phyloP scores from a whole-genome alignment of 169 alveolate species.

The Eimeria acervulina region DNA sequence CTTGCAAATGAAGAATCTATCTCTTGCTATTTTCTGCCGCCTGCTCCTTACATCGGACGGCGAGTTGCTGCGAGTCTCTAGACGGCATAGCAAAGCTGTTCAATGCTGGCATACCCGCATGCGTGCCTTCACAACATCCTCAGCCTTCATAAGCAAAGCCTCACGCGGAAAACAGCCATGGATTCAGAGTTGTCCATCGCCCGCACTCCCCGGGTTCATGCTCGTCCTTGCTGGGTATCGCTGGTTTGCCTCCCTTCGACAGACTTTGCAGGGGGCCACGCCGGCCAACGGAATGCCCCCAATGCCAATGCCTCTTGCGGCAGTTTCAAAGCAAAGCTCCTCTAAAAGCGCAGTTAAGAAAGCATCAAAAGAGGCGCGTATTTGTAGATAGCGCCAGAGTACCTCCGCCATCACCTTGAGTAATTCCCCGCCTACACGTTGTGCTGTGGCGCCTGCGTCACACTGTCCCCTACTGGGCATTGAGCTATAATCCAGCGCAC shows the following conservation, averaged over 20 bases:
- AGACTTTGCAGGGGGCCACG: constrained; percentile 54
- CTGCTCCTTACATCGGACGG: not conserved
- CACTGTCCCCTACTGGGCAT: not conserved
- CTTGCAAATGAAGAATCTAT: not conserved
- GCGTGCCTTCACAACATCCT: not conserved
- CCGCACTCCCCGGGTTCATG: not conserved
- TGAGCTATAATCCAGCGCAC: not conserved
- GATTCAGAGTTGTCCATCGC: not conserved
- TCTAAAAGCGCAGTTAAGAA: constrained; percentile 1
- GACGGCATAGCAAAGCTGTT: not conserved
- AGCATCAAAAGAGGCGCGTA: not conserved
- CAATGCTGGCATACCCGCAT: not conserved
- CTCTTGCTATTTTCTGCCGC: not conserved
- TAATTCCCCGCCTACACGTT: not conserved
- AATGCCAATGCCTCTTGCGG: constrained; percentile 36
- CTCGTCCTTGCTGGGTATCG: not conserved
- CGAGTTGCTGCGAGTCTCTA: not conserved
- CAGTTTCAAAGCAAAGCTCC: constrained; percentile 47
- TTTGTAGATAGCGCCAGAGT: not conserved
- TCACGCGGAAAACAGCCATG: not conserved
- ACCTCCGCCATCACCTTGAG: not conserved
- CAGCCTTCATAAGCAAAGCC: not conserved
- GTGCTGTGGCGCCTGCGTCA: not conserved
- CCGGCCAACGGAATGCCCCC: constrained; percentile 78
- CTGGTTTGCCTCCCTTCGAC: not conserved